Percentiles rank a stretch among this genome's conserved stretches.
Conservation (phyloP, 208 protist species). For the Tritrichomonas foetus region DNA sequence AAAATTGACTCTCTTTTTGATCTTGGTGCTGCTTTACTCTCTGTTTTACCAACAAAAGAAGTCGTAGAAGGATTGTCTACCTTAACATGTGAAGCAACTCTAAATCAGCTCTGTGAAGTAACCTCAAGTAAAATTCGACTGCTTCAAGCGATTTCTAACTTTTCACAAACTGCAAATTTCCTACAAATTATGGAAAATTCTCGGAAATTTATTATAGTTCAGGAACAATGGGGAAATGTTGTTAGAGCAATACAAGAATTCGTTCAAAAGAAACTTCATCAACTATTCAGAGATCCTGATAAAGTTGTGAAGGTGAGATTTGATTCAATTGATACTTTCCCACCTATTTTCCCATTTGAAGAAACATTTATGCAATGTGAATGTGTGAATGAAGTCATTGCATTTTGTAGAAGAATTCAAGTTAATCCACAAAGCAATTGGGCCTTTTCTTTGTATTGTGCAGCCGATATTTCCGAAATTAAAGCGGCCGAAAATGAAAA, state of each 20-base stretch:
- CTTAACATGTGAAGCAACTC: neutral
- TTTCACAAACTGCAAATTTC: neutral
- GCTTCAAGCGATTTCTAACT: neutral
- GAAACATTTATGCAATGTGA: neutral
- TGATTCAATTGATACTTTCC: neutral
- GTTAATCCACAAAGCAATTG: conserved; percentile 35
- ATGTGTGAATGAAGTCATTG: neutral
- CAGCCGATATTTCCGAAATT: neutral
- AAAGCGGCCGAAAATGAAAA: neutral
- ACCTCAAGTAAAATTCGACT: neutral
- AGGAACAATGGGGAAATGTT: neutral
- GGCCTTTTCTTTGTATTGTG: neutral
- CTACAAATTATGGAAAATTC: neutral
- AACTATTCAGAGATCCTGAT: neutral
- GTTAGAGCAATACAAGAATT: neutral
- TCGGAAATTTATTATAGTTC: neutral
- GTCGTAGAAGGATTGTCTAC: neutral
- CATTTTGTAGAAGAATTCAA: neutral
- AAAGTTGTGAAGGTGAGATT: neutral
- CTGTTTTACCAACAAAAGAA: neutral
- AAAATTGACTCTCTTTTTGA: neutral
- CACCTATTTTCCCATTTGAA: neutral
- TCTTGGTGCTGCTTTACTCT: neutral
- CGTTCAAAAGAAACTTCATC: neutral
- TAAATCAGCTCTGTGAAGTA: neutral